Percentiles rank a stretch among this genome's conserved stretches.
These are phyloP conservation scores for Microcyclospora pomicola DNA, from an alignment of 2,329 filamentous ascomycete genomes.

Conservation along the genomic window DNA sequence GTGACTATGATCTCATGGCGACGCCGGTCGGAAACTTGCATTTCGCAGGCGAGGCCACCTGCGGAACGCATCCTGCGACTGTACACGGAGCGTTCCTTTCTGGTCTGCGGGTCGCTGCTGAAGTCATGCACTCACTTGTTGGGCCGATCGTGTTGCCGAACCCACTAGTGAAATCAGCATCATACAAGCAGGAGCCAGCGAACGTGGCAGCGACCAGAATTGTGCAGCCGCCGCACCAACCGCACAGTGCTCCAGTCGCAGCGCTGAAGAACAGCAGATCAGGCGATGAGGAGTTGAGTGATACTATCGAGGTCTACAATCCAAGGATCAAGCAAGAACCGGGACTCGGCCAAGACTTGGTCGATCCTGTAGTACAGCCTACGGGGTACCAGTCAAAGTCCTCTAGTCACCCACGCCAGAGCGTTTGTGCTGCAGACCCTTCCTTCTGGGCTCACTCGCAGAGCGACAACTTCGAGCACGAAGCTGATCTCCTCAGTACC, in stretches of 20 bases:
- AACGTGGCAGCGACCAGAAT: neutral
- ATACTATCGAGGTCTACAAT: neutral
- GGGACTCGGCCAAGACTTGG: neutral
- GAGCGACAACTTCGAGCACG: conserved; percentile 36
- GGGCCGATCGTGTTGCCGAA: conserved; percentile 66
- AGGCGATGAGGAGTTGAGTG: neutral
- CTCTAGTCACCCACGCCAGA: conserved; percentile 14
- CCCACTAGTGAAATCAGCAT: conserved; percentile 53
- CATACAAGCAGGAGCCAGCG: conserved; percentile 27
- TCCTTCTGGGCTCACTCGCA: conserved; percentile 20
- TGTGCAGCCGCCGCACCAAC: conserved; percentile 1
- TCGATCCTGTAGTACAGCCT: neutral
- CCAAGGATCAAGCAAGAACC: conserved; percentile 16
- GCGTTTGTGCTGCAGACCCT: conserved; percentile 18
- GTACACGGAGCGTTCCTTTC: conserved; percentile 95
- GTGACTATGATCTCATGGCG: conserved; percentile 90
- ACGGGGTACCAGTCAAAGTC: conserved; percentile 15
- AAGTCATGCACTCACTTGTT: conserved; percentile 66
- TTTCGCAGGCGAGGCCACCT: conserved; percentile 95
- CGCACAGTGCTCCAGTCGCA: neutral
- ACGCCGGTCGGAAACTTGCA: conserved; percentile 71
- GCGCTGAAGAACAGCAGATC: neutral
- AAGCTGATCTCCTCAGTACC: conserved; percentile 43
- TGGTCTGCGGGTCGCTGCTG: conserved; percentile 74
- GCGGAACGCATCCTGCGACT: conserved; percentile 86